phyloP scores from a whole-genome alignment of 495 filamentous ascomycete genomes.

The Pseudevernia furfuracea region DNA sequence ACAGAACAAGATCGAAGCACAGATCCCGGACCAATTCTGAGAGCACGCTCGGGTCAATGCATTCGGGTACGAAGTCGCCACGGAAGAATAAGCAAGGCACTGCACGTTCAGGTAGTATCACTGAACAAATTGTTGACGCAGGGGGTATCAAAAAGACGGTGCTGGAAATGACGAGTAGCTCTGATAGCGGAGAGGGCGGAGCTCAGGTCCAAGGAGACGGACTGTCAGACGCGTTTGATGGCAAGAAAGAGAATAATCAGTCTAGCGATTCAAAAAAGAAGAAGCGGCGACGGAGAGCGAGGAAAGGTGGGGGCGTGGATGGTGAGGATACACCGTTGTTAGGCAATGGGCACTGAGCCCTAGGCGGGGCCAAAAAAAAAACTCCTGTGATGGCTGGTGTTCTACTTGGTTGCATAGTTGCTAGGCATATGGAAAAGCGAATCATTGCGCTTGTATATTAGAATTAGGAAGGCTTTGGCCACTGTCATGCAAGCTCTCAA shows the following conservation, averaged over 20 bases:
- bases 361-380: no score
- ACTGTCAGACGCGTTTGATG: slow-evolving; percentile 27
- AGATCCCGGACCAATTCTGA: slow-evolving; percentile 16
- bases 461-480: neutral
- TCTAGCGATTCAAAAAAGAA: slow-evolving; percentile 25
- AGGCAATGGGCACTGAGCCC: slow-evolving; percentile 1
- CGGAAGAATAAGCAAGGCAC: slow-evolving; percentile 37
- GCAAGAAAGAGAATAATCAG: slow-evolving; percentile 23
- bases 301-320: slow-evolving; percentile 16
- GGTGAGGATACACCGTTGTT: slow-evolving; percentile 18
- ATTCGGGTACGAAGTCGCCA: slow-evolving; percentile 18
- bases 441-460: neutral
- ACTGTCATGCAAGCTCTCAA: neutral
- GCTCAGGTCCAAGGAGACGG: slow-evolving; percentile 17
- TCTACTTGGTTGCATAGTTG: neutral
- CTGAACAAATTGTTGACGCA: slow-evolving; percentile 75
- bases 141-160: slow-evolving; percentile 80
- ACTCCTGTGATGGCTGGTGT: neutral
- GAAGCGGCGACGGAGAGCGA: slow-evolving; percentile 40
- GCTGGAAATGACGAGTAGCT: slow-evolving; percentile 59
- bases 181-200: slow-evolving; percentile 18
- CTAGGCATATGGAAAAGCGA: neutral
- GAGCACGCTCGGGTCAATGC: slow-evolving; percentile 39
- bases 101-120: slow-evolving; percentile 79
- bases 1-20: slow-evolving; percentile 9